Conservation (phyloP, 163 green algal species). For the Scenedesmus sp. region DNA sequence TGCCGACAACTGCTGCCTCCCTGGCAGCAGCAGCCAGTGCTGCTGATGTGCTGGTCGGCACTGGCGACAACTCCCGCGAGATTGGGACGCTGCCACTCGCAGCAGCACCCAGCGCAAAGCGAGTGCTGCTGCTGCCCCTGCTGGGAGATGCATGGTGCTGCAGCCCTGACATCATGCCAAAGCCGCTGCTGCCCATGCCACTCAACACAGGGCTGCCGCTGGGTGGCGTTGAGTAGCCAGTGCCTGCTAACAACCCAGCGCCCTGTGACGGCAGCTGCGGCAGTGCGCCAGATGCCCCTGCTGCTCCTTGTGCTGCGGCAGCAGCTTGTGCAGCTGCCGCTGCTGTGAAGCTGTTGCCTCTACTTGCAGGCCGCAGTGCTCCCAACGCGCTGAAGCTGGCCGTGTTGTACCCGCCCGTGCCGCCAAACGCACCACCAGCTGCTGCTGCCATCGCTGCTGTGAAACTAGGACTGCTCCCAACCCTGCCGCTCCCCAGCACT, state of each 20-base stretch:
- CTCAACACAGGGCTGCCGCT: neutral
- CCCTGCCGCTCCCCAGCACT: neutral
- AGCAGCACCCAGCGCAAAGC: slow-evolving; percentile 21
- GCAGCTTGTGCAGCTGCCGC: neutral
- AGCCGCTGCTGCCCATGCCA: neutral
- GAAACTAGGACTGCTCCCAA: neutral
- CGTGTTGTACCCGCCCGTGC: neutral
- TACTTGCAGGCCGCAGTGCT: neutral
- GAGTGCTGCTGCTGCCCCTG: slow-evolving; percentile 33
- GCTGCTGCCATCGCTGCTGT: neutral
- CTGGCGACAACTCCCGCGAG: neutral
- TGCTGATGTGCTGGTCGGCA: slow-evolving; percentile 4
- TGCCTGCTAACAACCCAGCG: neutral
- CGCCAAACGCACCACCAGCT: neutral
- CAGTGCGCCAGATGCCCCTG: neutral
- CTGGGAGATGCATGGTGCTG: neutral
- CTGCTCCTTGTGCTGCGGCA: neutral
- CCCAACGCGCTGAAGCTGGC: neutral
- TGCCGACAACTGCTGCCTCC: neutral
- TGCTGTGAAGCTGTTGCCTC: slow-evolving; percentile 21
- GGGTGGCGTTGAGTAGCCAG: neutral
- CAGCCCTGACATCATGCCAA: neutral
- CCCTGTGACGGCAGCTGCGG: neutral
- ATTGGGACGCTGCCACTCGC: neutral
- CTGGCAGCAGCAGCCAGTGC: neutral